These are phyloP conservation scores for Takashimella koratensis DNA, from an alignment of 1,284 basidiomycete species.

Conservation along the genomic window DNA sequence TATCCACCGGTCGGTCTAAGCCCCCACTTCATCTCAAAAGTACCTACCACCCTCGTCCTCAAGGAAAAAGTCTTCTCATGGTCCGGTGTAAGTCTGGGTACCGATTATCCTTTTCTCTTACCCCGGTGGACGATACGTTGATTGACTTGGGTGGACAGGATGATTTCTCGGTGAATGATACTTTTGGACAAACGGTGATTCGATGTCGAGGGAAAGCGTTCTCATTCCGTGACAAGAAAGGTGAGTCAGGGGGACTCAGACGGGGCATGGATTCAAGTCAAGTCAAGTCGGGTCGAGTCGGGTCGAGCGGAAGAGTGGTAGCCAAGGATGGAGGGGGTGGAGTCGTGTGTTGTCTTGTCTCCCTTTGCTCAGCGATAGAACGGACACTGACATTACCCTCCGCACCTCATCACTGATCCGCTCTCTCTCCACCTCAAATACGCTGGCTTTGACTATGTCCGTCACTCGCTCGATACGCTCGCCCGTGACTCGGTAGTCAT, in stretches of 20 bases:
- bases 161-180: constrained; percentile 42
- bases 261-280: too few relatives aligned
- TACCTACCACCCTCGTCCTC: constrained; percentile 38
- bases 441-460: too few relatives aligned
- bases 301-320: too few relatives aligned
- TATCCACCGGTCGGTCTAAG: constrained; percentile 26
- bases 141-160: constrained; percentile 18
- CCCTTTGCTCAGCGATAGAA: too few relatives aligned
- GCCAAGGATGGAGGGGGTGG: neutral
- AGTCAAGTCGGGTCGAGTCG: too few relatives aligned
- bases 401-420: too few relatives aligned
- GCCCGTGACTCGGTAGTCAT: constrained; percentile 25
- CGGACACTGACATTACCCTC: neutral
- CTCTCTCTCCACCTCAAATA: too few relatives aligned
- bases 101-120: too few relatives aligned
- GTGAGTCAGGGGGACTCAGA: too few relatives aligned
- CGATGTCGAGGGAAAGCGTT: constrained; percentile 34
- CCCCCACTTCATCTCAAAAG: constrained; percentile 25
- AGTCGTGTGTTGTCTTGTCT: too few relatives aligned
- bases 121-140: neutral
- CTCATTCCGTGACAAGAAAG: constrained; percentile 41
- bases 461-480: neutral
- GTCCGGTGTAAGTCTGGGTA: constrained; percentile 30
- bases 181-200: constrained; percentile 31
- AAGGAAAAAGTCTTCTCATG: constrained; percentile 44